phyloP scores from a whole-genome alignment of 495 filamentous ascomycete species.

The Tuber brumale region DNA sequence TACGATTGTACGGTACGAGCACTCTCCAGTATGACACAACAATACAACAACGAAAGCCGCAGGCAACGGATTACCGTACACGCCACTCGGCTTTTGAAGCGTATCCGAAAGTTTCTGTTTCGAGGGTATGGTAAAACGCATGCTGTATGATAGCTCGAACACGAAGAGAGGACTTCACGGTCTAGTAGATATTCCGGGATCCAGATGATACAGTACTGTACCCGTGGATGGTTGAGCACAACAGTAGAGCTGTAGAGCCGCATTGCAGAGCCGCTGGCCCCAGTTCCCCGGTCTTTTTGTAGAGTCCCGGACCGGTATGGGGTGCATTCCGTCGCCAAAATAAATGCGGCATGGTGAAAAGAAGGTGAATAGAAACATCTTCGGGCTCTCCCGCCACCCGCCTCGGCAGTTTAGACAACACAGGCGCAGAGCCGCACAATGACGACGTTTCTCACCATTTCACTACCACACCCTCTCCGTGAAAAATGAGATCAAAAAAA shows the following conservation, averaged over 20 bases:
- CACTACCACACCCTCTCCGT: conserved; percentile 3
- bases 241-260: neutral
- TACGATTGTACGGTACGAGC: neutral
- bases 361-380: neutral
- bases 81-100: neutral
- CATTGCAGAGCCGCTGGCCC: neutral
- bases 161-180: neutral
- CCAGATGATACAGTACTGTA: neutral
- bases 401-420: conserved; percentile 20
- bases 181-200: neutral
- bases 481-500: neutral
- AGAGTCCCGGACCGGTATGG: neutral
- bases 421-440: conserved; percentile 20
- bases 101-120: conserved; percentile 1
- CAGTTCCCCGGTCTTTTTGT: neutral
- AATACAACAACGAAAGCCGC: neutral
- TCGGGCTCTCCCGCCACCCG: neutral
- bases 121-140: neutral
- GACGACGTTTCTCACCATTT: conserved; percentile 16
- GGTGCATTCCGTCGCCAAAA: neutral
- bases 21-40: neutral
- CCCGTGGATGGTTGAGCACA: neutral
- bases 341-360: neutral
- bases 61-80: neutral
- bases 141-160: neutral